Evolutionary conservation across 768 basidiomycete species (phyloP), one percentile per base, ranked within the genome.

Genomic region (Guyanaporus albipodus): DNA sequence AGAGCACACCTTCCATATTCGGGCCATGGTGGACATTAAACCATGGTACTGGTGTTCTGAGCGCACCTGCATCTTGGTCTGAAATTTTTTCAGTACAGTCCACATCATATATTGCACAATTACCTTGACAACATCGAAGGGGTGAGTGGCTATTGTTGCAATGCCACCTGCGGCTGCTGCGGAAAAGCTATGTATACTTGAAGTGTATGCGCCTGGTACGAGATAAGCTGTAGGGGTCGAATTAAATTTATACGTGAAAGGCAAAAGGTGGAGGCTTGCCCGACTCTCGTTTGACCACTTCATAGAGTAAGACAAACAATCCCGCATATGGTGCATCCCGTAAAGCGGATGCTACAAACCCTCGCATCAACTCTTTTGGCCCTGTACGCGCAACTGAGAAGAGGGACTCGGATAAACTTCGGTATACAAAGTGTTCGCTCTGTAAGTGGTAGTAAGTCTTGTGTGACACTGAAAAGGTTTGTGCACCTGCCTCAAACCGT

Each of bases 1-100:
- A 19, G 24, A 9, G 62, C 80, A 48, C 49, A 88, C 92, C 64
- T 72, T 70, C 77, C 83, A 85, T 40, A 93, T 81, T 3, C 85
- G 80, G 7, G 49, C 51, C 2, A 82, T 67, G 2, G 91, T 91
- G 17, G 76, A 76, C 24, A 72, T 45, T 17, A 97, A 70, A 8
- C 87, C 82, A 2, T 81, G 82, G 58, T 95, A 94, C 54, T 76
- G 73, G 21, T 79, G 77, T 55, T 85, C 86, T 2, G 75, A 76
- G n/a, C 88, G 83, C 4, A 97, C 87, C 71, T 97, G 93, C 63
- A 97, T 83, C 60, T 91, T 87, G 0, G 93, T 97, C 90, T 91
- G 23, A 37, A 29, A 19, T 32, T n/a, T 38, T n/a, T 15, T 49
- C 41, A 52, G 56, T 17, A 26, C 34, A 21, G 26, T n/a, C 12